Conservation (phyloP, 176 grass and related monocot species). For the Panicum miliaceum region DNA sequence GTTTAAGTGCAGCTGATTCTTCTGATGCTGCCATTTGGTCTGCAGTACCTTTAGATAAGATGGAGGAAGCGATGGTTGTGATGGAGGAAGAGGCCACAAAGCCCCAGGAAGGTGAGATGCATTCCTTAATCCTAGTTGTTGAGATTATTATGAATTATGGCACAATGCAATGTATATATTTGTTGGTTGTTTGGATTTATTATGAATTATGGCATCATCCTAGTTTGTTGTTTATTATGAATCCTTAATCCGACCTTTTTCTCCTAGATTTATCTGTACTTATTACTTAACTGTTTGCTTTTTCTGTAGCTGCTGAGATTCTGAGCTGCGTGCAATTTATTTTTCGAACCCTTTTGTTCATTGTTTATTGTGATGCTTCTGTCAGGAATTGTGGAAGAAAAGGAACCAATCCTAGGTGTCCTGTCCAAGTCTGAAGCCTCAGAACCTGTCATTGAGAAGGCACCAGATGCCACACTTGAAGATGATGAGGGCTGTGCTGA, state of each 20-base stretch:
- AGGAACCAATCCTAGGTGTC: constrained; percentile 53
- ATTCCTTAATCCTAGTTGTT: neutral
- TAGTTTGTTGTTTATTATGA: too few species aligned
- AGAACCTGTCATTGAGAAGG: constrained; percentile 21
- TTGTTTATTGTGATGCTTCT: constrained; percentile 1
- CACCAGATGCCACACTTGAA: constrained; percentile 8
- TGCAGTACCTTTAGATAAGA: constrained; percentile 5
- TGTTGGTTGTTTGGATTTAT: neutral
- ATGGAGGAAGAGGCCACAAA: neutral
- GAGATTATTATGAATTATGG: neutral
- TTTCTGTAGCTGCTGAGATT: neutral
- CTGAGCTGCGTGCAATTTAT: neutral
- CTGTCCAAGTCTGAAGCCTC: constrained; percentile 37
- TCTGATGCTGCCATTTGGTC: neutral
- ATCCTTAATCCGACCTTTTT: too few species aligned
- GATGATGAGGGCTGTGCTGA: constrained; percentile 13
- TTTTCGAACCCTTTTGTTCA: neutral
- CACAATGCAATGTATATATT: neutral
- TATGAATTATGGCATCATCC: too few species aligned
- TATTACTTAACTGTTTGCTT: neutral
- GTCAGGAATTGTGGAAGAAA: constrained; percentile 28
- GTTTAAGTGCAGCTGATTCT: constrained; percentile 33
- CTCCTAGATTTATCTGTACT: neutral
- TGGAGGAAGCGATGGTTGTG: neutral
- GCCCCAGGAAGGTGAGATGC: constrained; percentile 40